Evolutionary conservation across 2,329 filamentous ascomycete genomes (phyloP), one percentile per base, ranked within the genome.

Genomic region (Curvularia verruculosa): DNA sequence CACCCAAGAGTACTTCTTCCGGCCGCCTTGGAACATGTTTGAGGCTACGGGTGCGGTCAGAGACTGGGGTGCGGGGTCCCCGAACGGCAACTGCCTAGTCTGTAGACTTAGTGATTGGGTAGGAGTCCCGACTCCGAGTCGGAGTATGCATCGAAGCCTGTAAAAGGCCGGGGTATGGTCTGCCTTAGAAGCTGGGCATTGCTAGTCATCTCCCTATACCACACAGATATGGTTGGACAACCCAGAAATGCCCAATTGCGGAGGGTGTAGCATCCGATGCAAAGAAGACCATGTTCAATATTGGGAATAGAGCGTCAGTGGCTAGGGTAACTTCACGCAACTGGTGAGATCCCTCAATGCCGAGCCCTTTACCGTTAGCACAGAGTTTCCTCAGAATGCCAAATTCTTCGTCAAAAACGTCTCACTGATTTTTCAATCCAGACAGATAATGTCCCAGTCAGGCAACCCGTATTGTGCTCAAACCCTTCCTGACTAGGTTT

Each of bases 1-100:
- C 63, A 61, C 50, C 62, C 60, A 58, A 56, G 55, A 40, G 51
- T 61, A 46, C 65, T 59, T 63, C 61, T 64, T 58, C 50, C 64
- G 62, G 59, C 66, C 64, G 66, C 45, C 64, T 67, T 66, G 64
- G 62, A 51, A n/a, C 36, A 50, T 49, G 36, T 31, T 13, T 46
- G 61, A 49, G 58, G 60, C 54, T 61, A 49, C 39, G 43, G 41
- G 40, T 47, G 51, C 50, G 24, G 50, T 31, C 21, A 55, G n/a
- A n/a, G 50, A 28, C 10, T 55, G 41, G 24, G 43, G 26, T 37
- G 62, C 53, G 57, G 64, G 49, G 54, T 43, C 56, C 51, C 62
- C 59, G 54, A 58, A 43, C 52, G 49, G 29, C 55, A 59, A 49
- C 23, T 58, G 46, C 52, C 54, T 49, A 46, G 49, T 24, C 10